Conservation (phyloP, 495 filamentous ascomycete genomes). For the Xylaria curta region DNA sequence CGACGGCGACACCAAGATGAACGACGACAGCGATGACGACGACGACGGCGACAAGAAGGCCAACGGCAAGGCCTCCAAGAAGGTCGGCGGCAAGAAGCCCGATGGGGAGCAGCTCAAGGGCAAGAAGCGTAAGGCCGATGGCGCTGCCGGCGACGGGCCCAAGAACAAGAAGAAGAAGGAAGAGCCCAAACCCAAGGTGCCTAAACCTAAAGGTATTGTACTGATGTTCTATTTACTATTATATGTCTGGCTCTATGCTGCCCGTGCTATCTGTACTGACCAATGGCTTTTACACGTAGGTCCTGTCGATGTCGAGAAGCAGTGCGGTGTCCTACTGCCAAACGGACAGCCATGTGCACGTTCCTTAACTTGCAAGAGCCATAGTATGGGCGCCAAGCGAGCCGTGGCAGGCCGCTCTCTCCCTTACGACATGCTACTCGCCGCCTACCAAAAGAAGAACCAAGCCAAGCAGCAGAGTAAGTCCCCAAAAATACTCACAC, state of each 20-base stretch:
- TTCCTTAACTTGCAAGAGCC: constrained; percentile 94
- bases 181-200: constrained; percentile 85
- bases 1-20: constrained; percentile 67
- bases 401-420: constrained; percentile 86
- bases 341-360: constrained; percentile 87
- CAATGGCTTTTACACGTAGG: constrained; percentile 43
- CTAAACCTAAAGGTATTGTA: constrained; percentile 78
- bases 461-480: constrained; percentile 95
- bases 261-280: constrained; percentile 4
- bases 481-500: constrained; percentile 29
- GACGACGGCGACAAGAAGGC: constrained; percentile 62
- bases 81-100: constrained; percentile 71
- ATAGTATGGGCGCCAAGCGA: constrained; percentile 95
- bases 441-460: constrained; percentile 98
- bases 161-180: constrained; percentile 96
- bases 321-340: constrained; percentile 89
- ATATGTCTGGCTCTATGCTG: not conserved
- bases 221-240: not conserved
- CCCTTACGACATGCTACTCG: constrained; percentile 93
- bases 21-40: constrained; percentile 86
- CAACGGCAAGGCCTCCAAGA: constrained; percentile 69
- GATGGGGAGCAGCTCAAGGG: constrained; percentile 73
- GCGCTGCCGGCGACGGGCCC: constrained; percentile 72
- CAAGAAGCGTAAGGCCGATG: constrained; percentile 94
- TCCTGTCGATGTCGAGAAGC: constrained; percentile 95